Percentiles rank a stretch among this genome's conserved stretches.
phyloP scores from a whole-genome alignment of 805 yeast genomes.

The Candida oleophila region DNA sequence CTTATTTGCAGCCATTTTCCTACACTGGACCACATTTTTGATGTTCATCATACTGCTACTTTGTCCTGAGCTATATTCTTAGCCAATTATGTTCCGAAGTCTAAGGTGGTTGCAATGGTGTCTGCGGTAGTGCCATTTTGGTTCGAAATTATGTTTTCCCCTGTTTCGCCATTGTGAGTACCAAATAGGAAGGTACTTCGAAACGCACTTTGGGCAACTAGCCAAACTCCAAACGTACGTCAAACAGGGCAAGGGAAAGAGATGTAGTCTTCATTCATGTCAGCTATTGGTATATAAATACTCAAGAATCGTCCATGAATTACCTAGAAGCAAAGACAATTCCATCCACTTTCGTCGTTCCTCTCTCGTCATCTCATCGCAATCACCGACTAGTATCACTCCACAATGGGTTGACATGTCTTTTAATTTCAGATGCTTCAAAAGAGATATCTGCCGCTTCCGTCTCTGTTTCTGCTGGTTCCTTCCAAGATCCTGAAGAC shows the following conservation, averaged over 20 bases:
- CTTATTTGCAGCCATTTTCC: neutral
- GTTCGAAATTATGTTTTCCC: too few relatives aligned
- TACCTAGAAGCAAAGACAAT: slow-evolving; percentile 11
- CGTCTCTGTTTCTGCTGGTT: slow-evolving; percentile 75
- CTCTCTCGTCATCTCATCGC: slow-evolving; percentile 36
- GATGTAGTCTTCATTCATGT: too few relatives aligned
- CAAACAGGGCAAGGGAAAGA: too few relatives aligned
- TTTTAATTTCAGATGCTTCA: slow-evolving; percentile 75
- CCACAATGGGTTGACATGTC: slow-evolving; percentile 64
- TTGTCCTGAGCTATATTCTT: too few relatives aligned
- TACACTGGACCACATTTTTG: neutral
- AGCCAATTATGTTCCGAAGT: too few relatives aligned
- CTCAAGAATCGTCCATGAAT: neutral
- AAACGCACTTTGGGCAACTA: too few relatives aligned
- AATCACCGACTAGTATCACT: slow-evolving; percentile 48
- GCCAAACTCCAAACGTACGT: too few relatives aligned
- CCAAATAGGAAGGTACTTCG: slow-evolving; percentile 1
- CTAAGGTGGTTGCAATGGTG: too few relatives aligned
- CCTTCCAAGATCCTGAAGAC: slow-evolving; percentile 70
- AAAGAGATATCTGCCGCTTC: slow-evolving; percentile 67
- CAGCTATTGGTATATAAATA: too few relatives aligned
- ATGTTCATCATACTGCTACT: too few relatives aligned
- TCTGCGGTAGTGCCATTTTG: too few relatives aligned
- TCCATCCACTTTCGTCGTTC: slow-evolving; percentile 21
- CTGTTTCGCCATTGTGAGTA: neutral